These are phyloP conservation scores for Talaromyces sp. DNA, from an alignment of 2,329 filamentous ascomycete genomes.

Conservation along the genomic window DNA sequence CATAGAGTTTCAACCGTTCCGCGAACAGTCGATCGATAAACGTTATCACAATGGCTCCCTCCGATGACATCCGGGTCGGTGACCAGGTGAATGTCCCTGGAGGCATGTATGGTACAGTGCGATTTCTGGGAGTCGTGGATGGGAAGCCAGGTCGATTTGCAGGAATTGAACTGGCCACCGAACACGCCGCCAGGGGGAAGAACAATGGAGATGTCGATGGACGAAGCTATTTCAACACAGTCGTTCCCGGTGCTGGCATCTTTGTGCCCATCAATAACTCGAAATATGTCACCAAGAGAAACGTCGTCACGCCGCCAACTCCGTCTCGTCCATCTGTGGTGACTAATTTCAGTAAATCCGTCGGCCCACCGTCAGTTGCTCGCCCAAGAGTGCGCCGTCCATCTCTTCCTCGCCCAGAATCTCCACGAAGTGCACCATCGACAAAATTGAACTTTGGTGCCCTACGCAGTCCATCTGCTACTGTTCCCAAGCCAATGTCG, in stretches of 20 bases:
- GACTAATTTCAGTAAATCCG: conserved; percentile 82
- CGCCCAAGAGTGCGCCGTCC: conserved; percentile 65
- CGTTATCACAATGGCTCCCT: conserved; percentile 31
- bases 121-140: conserved; percentile 80
- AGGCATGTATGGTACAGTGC: conserved; percentile 84
- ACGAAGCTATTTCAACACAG: conserved; percentile 74
- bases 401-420: conserved; percentile 84
- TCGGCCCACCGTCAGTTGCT: conserved; percentile 68
- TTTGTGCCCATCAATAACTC: conserved; percentile 87
- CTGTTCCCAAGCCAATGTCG: conserved; percentile 12
- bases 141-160: conserved; percentile 91
- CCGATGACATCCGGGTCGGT: conserved; percentile 64
- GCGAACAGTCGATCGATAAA: conserved; percentile 1
- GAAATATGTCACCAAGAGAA: conserved; percentile 58
- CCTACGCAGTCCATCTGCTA: conserved; percentile 55
- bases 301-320: conserved; percentile 66
- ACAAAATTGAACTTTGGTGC: conserved; percentile 54
- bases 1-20: background rate
- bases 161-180: conserved; percentile 79
- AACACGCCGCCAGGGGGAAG: conserved; percentile 81
- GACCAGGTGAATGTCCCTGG: conserved; percentile 89
- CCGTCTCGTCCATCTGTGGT: conserved; percentile 63
- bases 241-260: conserved; percentile 77
- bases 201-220: conserved; percentile 96
- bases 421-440: conserved; percentile 63